These are phyloP conservation scores for Phytophthora litchii DNA, from an alignment of 352 stramenopile species.

Conservation along the genomic window DNA sequence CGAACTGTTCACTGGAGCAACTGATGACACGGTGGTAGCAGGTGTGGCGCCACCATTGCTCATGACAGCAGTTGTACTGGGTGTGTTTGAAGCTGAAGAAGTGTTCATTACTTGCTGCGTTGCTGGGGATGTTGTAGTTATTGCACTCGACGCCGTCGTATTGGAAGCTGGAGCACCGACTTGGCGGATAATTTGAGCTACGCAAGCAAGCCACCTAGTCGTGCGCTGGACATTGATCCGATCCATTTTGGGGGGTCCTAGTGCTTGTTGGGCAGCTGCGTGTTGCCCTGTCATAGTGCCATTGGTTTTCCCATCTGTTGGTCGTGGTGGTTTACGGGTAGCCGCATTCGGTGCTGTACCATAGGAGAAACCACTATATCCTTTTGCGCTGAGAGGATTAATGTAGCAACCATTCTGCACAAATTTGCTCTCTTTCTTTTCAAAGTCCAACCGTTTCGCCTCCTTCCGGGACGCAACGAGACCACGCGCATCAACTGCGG, in stretches of 20 bases:
- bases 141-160: neutral
- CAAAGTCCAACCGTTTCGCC: constrained; percentile 52
- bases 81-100: neutral
- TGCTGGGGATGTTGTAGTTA: constrained; percentile 1
- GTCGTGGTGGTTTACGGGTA: constrained; percentile 25
- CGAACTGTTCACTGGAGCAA: neutral
- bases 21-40: neutral
- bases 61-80: neutral
- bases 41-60: neutral
- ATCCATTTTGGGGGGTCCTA: constrained; percentile 77
- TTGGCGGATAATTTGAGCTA: constrained; percentile 72
- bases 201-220: constrained; percentile 68
- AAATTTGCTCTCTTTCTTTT: constrained; percentile 66
- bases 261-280: constrained; percentile 20
- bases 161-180: constrained; percentile 32
- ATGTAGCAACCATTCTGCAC: constrained; percentile 66
- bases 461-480: constrained; percentile 64
- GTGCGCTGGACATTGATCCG: constrained; percentile 81
- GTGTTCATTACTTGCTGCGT: neutral
- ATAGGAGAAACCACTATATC: constrained; percentile 19
- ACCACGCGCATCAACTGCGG: constrained; percentile 54
- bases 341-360: constrained; percentile 17
- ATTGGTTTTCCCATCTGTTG: constrained; percentile 27
- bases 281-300: constrained; percentile 25
- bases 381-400: constrained; percentile 44